Evolutionary conservation across 2,329 filamentous ascomycete species (phyloP), one percentile per base, ranked within the genome.

Genomic region (Calonectria naviculata): DNA sequence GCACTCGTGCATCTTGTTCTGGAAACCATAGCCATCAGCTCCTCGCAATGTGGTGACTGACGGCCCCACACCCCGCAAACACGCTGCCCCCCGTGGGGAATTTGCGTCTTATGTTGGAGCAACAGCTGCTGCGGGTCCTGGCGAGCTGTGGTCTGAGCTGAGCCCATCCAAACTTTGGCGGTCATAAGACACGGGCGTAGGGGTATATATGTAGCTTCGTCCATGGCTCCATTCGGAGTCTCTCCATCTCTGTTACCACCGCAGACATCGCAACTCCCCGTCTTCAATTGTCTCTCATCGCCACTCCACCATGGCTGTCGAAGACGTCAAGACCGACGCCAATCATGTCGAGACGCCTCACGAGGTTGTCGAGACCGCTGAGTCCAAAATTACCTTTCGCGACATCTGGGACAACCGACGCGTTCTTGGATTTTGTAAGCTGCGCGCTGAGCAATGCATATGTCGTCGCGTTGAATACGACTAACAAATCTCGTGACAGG

Each of bases 361-460:
- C 17, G 49, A 70, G 28, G 36, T 29, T 6, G 36, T 34, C n/a
- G 54, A 60, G 29, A 28, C 49, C 2, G 49, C 24, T 5, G 63
- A 65, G 24, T 36, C 56, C 19, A 72, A 72, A 10, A 47, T 70
- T 42, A 72, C 66, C 0, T 66, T 73, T 34, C 69, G 44, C 24
- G 73, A 76, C 44, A n/a, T 76, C 24, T 76, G 72, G 73, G 73
- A 68, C 3, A 58, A 76, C 44, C 62, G 68, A 46, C 71, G 72
- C n/a, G 73, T 76, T 26, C 60, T 76, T 21, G 47, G 65, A 46
- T 76, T 76, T 54, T 75, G 74, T 75, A 46, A 42, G 73, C 44
- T 10, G 1, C 19, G 1, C n/a, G 13, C 9, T 29, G 5, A 4
- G 15, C 5, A 4, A 4, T 4, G 3, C 9, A 17, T 4, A 13